These are phyloP conservation scores for Metarhizium album DNA, from an alignment of 2,329 filamentous ascomycete genomes.

Conservation along the genomic window DNA sequence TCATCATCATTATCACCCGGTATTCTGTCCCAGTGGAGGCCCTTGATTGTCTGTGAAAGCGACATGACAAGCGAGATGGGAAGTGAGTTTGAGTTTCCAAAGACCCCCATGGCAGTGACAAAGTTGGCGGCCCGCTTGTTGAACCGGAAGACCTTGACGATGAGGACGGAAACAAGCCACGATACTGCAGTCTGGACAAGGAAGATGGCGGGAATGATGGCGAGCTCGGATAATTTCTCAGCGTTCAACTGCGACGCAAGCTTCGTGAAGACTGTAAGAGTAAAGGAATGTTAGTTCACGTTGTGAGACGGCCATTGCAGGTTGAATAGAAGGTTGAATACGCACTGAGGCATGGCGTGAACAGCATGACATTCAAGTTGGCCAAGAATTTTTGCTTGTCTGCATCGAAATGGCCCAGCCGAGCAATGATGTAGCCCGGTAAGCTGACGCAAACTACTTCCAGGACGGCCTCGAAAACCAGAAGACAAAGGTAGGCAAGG, in stretches of 20 bases:
- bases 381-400: constrained; percentile 95
- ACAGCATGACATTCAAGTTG: constrained; percentile 91
- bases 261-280: constrained; percentile 75
- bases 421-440: constrained; percentile 86
- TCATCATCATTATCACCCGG: constrained; percentile 91
- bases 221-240: constrained; percentile 79
- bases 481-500: constrained; percentile 58
- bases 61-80: constrained; percentile 94
- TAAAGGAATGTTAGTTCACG: not conserved
- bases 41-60: constrained; percentile 80
- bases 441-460: constrained; percentile 92
- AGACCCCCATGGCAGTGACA: constrained; percentile 91
- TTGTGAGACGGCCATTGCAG: not conserved
- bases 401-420: constrained; percentile 85
- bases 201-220: constrained; percentile 93
- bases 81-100: constrained; percentile 96
- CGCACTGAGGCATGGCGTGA: constrained; percentile 92
- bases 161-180: constrained; percentile 59
- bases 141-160: constrained; percentile 71
- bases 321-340: constrained; percentile 11
- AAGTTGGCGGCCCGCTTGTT: constrained; percentile 84
- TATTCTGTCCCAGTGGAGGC: constrained; percentile 86
- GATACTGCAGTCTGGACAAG: constrained; percentile 78
- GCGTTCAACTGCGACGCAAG: constrained; percentile 88
- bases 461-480: constrained; percentile 90